These are phyloP conservation scores for Cordyceps farinosa DNA, from an alignment of 2,329 filamentous ascomycete species.

Conservation along the genomic window DNA sequence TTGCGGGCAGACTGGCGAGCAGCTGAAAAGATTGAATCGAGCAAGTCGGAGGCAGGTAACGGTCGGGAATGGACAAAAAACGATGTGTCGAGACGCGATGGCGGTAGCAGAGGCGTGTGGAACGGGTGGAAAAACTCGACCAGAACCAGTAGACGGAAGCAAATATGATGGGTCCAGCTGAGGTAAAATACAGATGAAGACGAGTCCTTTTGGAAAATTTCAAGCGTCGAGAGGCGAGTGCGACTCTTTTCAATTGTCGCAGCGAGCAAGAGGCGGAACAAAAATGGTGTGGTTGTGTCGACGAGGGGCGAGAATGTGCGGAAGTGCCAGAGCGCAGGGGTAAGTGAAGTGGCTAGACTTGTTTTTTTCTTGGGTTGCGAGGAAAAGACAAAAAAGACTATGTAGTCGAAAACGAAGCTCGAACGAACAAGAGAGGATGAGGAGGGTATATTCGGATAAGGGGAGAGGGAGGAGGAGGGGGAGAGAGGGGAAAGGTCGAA, in stretches of 20 bases:
- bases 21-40: background rate
- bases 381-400: conserved; percentile 27
- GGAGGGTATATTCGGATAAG: conserved; percentile 27
- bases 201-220: background rate
- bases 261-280: background rate
- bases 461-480: conserved; percentile 26
- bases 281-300: background rate
- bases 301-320: background rate
- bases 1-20: background rate
- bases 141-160: background rate
- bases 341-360: conserved; percentile 22
- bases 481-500: conserved; percentile 30
- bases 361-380: conserved; percentile 21
- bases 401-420: conserved; percentile 20
- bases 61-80: background rate
- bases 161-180: background rate
- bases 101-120: background rate
- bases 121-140: background rate
- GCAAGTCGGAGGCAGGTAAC: background rate
- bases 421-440: conserved; percentile 25
- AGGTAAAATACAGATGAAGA: conserved; percentile 20
- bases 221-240: background rate
- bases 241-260: background rate
- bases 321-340: conserved; percentile 1
- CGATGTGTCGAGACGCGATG: background rate